Base-by-base conservation (phyloP, 257 asterid genomes). In the Anisodus tanguticus region DNA sequence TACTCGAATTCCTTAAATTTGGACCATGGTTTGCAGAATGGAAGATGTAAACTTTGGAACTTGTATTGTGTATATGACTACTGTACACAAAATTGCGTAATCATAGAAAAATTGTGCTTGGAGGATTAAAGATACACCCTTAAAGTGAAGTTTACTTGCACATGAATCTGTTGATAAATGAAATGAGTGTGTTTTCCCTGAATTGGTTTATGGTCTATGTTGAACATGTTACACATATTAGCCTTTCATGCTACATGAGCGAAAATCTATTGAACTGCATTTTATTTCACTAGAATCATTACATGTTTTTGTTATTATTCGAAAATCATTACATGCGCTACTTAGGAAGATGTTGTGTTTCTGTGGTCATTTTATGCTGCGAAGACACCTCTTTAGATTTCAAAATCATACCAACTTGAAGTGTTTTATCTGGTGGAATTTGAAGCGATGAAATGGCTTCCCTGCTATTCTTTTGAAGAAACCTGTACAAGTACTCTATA, bases 351-450 rank as follows among this genome's bases (percentile, higher is more conserved):
- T 9, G 15, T 10, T 54, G 62, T 59, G 10, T 59, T 59, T 59
- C 10, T 31, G 2, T 17, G 11, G 31, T 17, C 66, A 59, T 59
- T 59, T 59, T 59, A 16, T 58, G 64, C 8, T 15, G 26, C 26
- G 5, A 58, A 41, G 55, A 13, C 45, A 15, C 11, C 79, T 72
- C 31, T 82, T 83, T 84, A 92, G 71, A 92, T 85, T 72, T 92
- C 87, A 62, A 92, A 26, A 90, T 47, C 93, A 94, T 92, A 67
- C 95, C 97, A 31, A 92, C 89, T 83, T 92, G 97, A 87, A 94
- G 22, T 37, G 93, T 91, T 83, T 82, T 90, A 45, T 87, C 91
- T 2, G 89, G 84, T 15, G 94, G 97, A 70, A 91, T 64, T 37
- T 86, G 69, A 54, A 90, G 86, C 17, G 86, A 66, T 1, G 95